phyloP scores from a whole-genome alignment of 73 alveolate genomes.

The Paramecium primaurelia region DNA sequence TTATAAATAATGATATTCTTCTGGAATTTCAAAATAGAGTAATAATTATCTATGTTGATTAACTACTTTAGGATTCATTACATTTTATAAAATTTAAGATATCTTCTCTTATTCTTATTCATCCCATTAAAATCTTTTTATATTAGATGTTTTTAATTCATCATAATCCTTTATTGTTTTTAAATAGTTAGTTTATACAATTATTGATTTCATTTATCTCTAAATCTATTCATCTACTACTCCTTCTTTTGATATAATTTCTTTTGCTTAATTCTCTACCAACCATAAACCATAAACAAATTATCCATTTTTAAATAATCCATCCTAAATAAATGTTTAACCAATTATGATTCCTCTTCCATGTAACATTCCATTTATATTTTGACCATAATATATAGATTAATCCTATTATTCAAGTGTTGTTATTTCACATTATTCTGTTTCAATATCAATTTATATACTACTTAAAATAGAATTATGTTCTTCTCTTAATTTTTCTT shows the following conservation, averaged over 20 bases:
- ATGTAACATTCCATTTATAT: neutral
- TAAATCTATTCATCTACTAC: neutral
- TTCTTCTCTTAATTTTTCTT: neutral
- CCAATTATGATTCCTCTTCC: neutral
- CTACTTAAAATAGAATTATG: neutral
- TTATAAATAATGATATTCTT: neutral
- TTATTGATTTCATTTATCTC: constrained; percentile 3
- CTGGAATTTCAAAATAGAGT: neutral
- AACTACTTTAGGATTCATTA: neutral
- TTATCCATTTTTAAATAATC: neutral
- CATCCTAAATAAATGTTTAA: neutral
- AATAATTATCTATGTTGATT: neutral
- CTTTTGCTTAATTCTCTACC: neutral
- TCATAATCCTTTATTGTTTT: neutral
- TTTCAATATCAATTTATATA: neutral
- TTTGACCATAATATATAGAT: neutral
- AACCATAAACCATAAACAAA: neutral
- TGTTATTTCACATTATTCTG: neutral
- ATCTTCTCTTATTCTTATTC: neutral
- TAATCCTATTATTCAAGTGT: neutral
- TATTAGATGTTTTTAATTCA: neutral
- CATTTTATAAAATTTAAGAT: neutral
- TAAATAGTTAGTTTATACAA: neutral
- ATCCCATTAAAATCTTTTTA: neutral
- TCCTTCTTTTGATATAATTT: neutral